Evolutionary conservation across 1,139 yeast genomes (phyloP), one percentile per base, ranked within the genome.

Genomic region (Kodamaea sp.): DNA sequence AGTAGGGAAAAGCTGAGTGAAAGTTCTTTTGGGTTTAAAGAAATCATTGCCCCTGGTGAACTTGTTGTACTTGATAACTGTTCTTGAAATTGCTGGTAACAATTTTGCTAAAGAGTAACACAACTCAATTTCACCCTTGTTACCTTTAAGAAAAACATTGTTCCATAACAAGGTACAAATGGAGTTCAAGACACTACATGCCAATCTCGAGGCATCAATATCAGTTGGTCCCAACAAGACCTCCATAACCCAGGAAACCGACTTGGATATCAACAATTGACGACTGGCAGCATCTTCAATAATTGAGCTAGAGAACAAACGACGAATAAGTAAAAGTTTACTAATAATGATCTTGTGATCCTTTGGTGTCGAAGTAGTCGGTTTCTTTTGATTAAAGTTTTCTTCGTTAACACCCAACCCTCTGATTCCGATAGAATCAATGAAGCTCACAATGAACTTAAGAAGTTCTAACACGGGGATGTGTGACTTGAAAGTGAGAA

Each of bases 1-100:
- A 13, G 71, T 70, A 4, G 95, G 95, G 64, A 87, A 88, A 23
- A 88, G 59, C 24, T 67, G 66, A 0, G 87, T 79, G 50, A 78
- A 83, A 0, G 78, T 70, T 61, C 87, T 76, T 55, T 75, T 81
- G 19, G 80, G 73, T 37, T 71, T 74, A 58, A 78, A 78, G 33
- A 66, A 63, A 4, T 72, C 76, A 34, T 69, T 68, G 12, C 69
- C 69, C 50, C 78, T 66, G 28, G 83, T 73, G 48, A 65, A 70
- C 47, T 73, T 73, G 58, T 79, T 71, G 51, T 76, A 72, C 50
- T 68, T 71, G 44, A 72, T 62, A 41, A 83, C 73, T 3, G 79
- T 60, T 40, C 72, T 59, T 21, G 82, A 61, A 30, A 79, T 54
- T 0, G 74, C 69, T 10, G 84, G 80, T 34, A 79, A 51, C 34